A percentile compares a stretch with the other conserved stretches of the same genome.
phyloP scores from a whole-genome alignment of 2,329 filamentous ascomycete genomes.

The Xylariaceae sp. region DNA sequence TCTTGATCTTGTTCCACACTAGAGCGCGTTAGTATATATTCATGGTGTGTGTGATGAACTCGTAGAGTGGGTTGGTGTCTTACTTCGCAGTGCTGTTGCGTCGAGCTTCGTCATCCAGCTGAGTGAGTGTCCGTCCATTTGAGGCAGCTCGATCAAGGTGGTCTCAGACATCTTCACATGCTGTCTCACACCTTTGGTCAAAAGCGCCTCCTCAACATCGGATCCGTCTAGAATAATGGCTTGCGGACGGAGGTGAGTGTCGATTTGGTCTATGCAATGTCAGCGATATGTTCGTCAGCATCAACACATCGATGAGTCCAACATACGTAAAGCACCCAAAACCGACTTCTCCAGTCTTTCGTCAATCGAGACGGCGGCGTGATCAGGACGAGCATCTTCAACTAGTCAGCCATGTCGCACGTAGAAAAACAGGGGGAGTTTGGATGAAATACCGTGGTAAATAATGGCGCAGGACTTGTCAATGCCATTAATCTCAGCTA shows the following conservation, averaged over 20 bases:
- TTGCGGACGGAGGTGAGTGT: constrained; percentile 70
- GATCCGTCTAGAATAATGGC: constrained; percentile 68
- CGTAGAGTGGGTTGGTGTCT: not conserved
- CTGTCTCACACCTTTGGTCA: constrained; percentile 54
- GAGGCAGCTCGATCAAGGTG: constrained; percentile 72
- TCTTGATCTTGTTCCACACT: constrained; percentile 72
- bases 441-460: constrained; percentile 43
- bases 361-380: constrained; percentile 62
- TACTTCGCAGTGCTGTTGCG: constrained; percentile 62
- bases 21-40: constrained; percentile 24
- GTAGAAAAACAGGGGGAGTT: constrained; percentile 9
- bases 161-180: constrained; percentile 48
- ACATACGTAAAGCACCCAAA: constrained; percentile 57
- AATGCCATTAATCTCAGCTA: constrained; percentile 77
- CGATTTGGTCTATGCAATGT: constrained; percentile 54
- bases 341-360: constrained; percentile 61
- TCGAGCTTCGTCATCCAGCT: constrained; percentile 78
- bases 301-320: not conserved
- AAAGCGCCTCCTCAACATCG: constrained; percentile 60
- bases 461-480: constrained; percentile 61
- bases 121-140: constrained; percentile 55
- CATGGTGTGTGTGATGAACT: not conserved
- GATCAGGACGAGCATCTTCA: constrained; percentile 71
- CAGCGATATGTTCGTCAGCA: constrained; percentile 13
- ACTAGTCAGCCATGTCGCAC: constrained; percentile 17